Evolutionary conservation across 148 eudicot genomes (phyloP), one percentile per base, ranked within the genome.

Genomic region (Dysphania ambrosioides): DNA sequence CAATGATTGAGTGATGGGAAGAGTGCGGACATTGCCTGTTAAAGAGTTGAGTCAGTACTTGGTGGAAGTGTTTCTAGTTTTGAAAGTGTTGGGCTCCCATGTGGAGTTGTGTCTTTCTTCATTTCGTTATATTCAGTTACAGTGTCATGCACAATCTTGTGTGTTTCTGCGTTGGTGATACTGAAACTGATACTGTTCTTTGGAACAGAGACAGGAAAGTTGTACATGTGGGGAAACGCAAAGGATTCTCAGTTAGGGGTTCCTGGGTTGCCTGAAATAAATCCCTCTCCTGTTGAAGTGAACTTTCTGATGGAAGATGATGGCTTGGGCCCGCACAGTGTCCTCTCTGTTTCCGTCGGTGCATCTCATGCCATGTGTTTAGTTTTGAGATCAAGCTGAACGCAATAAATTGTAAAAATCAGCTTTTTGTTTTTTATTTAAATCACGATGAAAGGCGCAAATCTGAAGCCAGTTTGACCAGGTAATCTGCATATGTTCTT

Each of bases 181-280:
- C 34, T 27, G 13, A 35, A 51, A 40, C 16, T 47, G 24, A 15
- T 4, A 24, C 9, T n/a, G n/a, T 11, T 67, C 2, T 44, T 69
- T 44, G 42, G 62, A 47, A 73, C 91, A 92, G 98, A 88, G 44
- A 75, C 83, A 19, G 97, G 99, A 68, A 89, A 87, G 70, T 55
- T 95, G 74, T 95, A 85, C 86, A 95, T 90, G 98, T 93, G 98
- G 98, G 98, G 98, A 40, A 79, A 89, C 77, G 80, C 90, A 13
- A 87, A 89, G 77, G 97, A 95, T 83, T 87, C 87, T 21, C 99
- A 95, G 74, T 74, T 95, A 70, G 99, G 99, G 26, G 84, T 92
- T 56, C 97, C 99, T 36, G 99, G 99, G 41, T 82, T 95, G 67
- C 96, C 93, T n/a, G 90, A 90, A 57, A 75, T 90, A 55, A 96